These are phyloP conservation scores for Acidomyces sp. DNA, from an alignment of 495 filamentous ascomycete genomes.

Conservation along the genomic window DNA sequence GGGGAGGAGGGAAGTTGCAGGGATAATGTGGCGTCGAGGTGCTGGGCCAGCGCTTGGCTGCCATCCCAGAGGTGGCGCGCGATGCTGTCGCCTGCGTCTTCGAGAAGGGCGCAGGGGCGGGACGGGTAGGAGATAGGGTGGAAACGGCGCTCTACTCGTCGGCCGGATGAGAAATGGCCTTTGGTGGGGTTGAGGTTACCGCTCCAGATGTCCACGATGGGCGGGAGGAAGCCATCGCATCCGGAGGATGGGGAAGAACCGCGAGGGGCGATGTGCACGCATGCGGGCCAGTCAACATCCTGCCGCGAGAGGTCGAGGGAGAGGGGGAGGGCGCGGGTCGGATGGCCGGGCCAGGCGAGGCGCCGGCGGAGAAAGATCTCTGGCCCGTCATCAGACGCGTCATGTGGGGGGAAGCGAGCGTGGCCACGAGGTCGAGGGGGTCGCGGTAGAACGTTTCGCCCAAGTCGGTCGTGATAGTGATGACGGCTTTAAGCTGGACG, in stretches of 20 bases:
- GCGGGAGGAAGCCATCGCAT: slow-evolving; percentile 24
- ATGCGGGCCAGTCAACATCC: slow-evolving; percentile 18
- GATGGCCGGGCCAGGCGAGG: slow-evolving; percentile 36
- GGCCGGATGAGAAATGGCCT: slow-evolving; percentile 30
- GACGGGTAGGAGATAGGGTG: slow-evolving; percentile 7
- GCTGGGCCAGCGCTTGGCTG: slow-evolving; percentile 43
- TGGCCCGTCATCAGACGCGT: slow-evolving; percentile 21
- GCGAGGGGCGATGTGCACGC: slow-evolving; percentile 24
- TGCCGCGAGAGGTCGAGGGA: slow-evolving; percentile 20
- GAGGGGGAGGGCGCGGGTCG: slow-evolving; percentile 39
- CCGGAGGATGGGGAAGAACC: not conserved
- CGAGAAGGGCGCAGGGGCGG: slow-evolving; percentile 45
- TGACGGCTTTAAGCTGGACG: slow-evolving; percentile 33
- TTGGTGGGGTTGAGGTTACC: slow-evolving; percentile 33
- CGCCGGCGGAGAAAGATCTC: slow-evolving; percentile 34
- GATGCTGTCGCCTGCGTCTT: slow-evolving; percentile 91
- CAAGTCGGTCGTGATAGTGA: slow-evolving; percentile 83
- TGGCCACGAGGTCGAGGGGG: slow-evolving; percentile 43
- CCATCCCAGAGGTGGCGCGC: slow-evolving; percentile 90
- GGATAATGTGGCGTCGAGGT: slow-evolving; percentile 27
- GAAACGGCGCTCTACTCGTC: slow-evolving; percentile 43
- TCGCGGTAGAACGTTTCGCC: slow-evolving; percentile 70
- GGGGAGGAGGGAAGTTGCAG: slow-evolving; percentile 7
- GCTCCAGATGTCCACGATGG: slow-evolving; percentile 46
- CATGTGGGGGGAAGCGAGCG: too few relatives aligned